phyloP scores from a whole-genome alignment of 345 rosid genomes.

The Schrenkiella parvula region DNA sequence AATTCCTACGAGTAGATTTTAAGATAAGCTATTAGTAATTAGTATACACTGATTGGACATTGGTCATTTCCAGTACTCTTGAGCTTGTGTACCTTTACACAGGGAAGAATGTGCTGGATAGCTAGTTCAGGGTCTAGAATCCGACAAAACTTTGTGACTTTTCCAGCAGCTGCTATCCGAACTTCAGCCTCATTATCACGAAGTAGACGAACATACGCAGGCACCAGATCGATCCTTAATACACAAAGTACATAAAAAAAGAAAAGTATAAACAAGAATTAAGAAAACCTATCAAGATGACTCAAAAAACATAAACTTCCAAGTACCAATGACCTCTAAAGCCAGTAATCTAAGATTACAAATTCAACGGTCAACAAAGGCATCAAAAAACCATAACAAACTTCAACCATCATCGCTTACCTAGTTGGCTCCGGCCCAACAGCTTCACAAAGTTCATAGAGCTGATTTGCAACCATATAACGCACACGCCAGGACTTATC shows the following conservation, averaged over 20 bases:
- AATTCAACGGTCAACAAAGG: neutral
- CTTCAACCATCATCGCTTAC: slow-evolving; percentile 32
- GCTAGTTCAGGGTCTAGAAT: slow-evolving; percentile 84
- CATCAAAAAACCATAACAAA: neutral
- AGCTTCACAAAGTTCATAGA: slow-evolving; percentile 79
- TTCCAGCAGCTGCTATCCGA: slow-evolving; percentile 95
- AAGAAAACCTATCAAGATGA: neutral
- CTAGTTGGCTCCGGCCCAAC: slow-evolving; percentile 79
- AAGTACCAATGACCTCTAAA: neutral
- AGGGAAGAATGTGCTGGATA: slow-evolving; percentile 76
- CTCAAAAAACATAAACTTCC: neutral
- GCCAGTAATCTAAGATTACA: neutral
- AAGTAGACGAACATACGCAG: slow-evolving; percentile 88
- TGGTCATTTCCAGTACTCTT: neutral
- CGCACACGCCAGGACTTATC: slow-evolving; percentile 90
- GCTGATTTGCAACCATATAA: slow-evolving; percentile 83
- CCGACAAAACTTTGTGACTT: slow-evolving; percentile 88
- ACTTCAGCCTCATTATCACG: slow-evolving; percentile 99
- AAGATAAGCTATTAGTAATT: neutral
- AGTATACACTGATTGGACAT: neutral
- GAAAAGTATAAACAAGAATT: neutral
- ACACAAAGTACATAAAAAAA: neutral
- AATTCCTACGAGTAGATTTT: slow-evolving; percentile 45
- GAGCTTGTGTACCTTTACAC: slow-evolving; percentile 63
- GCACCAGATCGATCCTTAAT: slow-evolving; percentile 70